Evolutionary conservation across 371 early-diverging fungal species (phyloP).

Genomic region (Dinochytrium kinnereticum): DNA sequence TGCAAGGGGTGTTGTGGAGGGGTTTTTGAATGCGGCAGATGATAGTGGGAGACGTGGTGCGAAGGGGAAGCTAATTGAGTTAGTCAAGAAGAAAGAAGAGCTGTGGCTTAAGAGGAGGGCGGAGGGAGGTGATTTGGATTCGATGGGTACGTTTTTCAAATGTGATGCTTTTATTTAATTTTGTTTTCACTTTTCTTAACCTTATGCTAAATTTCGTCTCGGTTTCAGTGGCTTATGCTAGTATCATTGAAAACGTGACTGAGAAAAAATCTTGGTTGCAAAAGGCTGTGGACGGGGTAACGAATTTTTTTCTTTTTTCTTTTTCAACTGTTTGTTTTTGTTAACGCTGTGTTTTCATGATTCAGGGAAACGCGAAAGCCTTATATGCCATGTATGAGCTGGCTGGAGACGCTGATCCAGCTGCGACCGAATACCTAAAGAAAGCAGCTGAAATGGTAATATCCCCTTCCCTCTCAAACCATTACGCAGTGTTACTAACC

Average conservation of each 20-base stretch:
- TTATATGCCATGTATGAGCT: not conserved
- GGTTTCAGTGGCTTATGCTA: not conserved
- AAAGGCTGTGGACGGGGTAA: conserved; percentile 7
- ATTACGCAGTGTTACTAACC: too few relatives aligned
- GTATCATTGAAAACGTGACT: too few relatives aligned
- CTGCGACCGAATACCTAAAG: conserved; percentile 2
- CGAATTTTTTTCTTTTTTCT: not conserved
- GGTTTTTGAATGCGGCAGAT: not conserved
- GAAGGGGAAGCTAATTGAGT: not conserved
- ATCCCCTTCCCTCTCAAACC: too few relatives aligned
- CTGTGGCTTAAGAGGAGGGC: not conserved
- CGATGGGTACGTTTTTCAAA: not conserved
- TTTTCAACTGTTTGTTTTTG: not conserved
- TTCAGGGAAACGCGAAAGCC: conserved; percentile 2
- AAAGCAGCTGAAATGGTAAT: conserved; percentile 14
- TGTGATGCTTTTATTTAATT: not conserved
- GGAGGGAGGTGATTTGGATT: conserved; percentile 9
- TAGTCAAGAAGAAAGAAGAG: not conserved
- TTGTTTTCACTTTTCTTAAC: not conserved
- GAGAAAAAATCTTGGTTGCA: conserved; percentile 11
- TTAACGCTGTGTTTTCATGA: not conserved
- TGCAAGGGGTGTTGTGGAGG: not conserved
- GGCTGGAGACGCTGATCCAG: not conserved
- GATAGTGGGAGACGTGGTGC: not conserved
- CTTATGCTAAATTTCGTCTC: too few relatives aligned